phyloP scores from a whole-genome alignment of 306 rosid genomes.

The Medicago ruthenica region DNA sequence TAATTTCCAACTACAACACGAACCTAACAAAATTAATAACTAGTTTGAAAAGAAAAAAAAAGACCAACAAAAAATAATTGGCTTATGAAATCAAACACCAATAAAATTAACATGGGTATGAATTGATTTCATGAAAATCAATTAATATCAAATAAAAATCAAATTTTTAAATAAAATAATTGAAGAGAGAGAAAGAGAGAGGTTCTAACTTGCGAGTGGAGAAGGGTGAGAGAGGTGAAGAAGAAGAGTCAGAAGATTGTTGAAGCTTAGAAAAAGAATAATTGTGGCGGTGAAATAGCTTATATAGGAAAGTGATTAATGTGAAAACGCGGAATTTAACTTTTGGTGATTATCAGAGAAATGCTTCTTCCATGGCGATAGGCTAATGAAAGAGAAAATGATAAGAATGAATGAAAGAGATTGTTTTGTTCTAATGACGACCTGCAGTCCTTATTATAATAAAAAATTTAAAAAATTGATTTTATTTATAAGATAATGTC shows the following conservation, averaged over 20 bases:
- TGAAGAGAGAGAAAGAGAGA: not conserved
- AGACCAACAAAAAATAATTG: constrained; percentile 29
- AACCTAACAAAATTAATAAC: not conserved
- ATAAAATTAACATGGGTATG: not conserved
- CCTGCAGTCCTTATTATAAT: no score
- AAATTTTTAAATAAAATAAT: not conserved
- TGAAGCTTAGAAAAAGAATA: constrained; percentile 28
- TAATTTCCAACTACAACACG: not conserved
- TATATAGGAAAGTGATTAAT: constrained; percentile 4
- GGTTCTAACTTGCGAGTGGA: constrained; percentile 54
- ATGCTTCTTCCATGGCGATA: constrained; percentile 47
- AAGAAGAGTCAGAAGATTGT: not conserved
- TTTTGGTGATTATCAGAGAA: constrained; percentile 22
- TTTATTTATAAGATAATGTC: no score
- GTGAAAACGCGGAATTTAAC: constrained; percentile 32
- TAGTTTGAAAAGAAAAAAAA: not conserved
- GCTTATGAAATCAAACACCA: constrained; percentile 25
- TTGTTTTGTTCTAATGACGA: constrained; percentile 28
- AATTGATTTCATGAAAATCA: constrained; percentile 25
- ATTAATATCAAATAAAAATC: not conserved
- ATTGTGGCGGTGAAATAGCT: constrained; percentile 35
- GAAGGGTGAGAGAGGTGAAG: constrained; percentile 52
- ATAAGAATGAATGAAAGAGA: not conserved
- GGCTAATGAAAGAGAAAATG: constrained; percentile 19
- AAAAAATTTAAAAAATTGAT: no score